Conservation (phyloP, 257 asterid genomes). For the Asclepias syriaca region DNA sequence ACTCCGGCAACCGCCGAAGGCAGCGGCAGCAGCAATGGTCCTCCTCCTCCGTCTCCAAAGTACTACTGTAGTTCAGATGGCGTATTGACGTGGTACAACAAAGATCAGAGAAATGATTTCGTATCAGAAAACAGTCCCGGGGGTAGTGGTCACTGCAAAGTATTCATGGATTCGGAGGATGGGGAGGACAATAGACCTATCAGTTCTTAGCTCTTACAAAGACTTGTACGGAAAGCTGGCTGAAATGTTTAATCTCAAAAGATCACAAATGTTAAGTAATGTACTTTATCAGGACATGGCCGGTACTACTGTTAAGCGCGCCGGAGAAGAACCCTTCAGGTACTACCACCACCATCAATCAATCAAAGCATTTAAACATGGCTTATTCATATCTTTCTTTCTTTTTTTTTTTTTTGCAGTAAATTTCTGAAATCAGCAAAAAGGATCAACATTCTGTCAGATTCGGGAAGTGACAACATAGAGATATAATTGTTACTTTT, state of each 20-base stretch:
- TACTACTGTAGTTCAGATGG: constrained; percentile 31
- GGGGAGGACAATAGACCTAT: constrained; percentile 51
- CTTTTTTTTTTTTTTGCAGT: constrained; percentile 27
- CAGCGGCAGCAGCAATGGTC: neutral
- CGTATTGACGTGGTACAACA: constrained; percentile 32
- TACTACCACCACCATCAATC: neutral
- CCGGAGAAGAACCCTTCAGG: constrained; percentile 68
- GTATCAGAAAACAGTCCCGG: constrained; percentile 19
- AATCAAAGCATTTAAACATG: neutral
- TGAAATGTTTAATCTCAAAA: constrained; percentile 45
- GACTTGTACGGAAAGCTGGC: constrained; percentile 45
- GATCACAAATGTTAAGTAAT: constrained; percentile 48
- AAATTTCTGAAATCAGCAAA: constrained; percentile 51
- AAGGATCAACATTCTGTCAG: constrained; percentile 55
- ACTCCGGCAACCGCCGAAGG: constrained; percentile 14
- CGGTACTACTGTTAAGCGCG: constrained; percentile 38
- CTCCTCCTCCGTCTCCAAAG: constrained; percentile 22
- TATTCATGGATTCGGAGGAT: constrained; percentile 58
- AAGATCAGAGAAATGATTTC: constrained; percentile 27
- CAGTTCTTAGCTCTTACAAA: constrained; percentile 41
- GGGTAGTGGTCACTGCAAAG: constrained; percentile 44
- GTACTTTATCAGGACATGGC: constrained; percentile 40
- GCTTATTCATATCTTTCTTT: too few species aligned
- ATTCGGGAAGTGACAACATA: constrained; percentile 48
- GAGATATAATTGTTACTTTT: constrained; percentile 25